Conservation (phyloP, 2,329 filamentous ascomycete genomes). For the Penicillium sclerotigenum region DNA sequence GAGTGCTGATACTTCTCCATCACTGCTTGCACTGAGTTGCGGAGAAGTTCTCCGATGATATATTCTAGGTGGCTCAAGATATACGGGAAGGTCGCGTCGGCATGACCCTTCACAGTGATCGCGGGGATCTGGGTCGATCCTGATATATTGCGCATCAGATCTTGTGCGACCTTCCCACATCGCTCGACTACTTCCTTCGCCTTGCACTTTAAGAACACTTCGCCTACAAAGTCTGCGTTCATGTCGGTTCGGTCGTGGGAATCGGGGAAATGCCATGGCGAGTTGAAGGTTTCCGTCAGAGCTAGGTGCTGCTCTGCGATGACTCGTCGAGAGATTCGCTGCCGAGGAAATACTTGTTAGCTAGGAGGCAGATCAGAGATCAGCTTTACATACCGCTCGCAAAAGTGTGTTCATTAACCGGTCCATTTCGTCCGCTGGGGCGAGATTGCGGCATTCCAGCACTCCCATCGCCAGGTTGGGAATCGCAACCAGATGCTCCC, state of each 20-base stretch:
- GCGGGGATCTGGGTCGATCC: slow-evolving; percentile 71
- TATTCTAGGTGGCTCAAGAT: slow-evolving; percentile 96
- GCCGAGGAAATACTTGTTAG: slow-evolving; percentile 12
- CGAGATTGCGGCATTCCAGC: slow-evolving; percentile 79
- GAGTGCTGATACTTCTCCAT: slow-evolving; percentile 66
- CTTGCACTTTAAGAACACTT: slow-evolving; percentile 91
- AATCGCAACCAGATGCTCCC: slow-evolving; percentile 88
- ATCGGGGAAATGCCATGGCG: slow-evolving; percentile 82
- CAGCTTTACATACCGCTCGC: slow-evolving; percentile 64
- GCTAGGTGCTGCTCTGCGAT: slow-evolving; percentile 97
- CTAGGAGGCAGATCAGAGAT: neutral
- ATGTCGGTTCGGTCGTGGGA: slow-evolving; percentile 62
- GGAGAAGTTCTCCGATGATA: slow-evolving; percentile 89
- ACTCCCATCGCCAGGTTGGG: slow-evolving; percentile 93
- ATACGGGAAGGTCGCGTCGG: slow-evolving; percentile 89
- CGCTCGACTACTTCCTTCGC: slow-evolving; percentile 83
- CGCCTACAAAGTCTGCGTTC: slow-evolving; percentile 84
- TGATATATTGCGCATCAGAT: slow-evolving; percentile 72
- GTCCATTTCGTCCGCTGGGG: slow-evolving; percentile 78
- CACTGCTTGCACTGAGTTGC: slow-evolving; percentile 91
- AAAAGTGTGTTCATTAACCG: slow-evolving; percentile 93
- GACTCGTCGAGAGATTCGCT: slow-evolving; percentile 91
- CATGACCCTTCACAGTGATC: slow-evolving; percentile 78
- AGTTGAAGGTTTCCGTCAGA: slow-evolving; percentile 89
- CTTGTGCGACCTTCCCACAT: slow-evolving; percentile 72